Evolutionary conservation across 306 rosid genomes (phyloP).

Genomic region (Luffa acutangula): DNA sequence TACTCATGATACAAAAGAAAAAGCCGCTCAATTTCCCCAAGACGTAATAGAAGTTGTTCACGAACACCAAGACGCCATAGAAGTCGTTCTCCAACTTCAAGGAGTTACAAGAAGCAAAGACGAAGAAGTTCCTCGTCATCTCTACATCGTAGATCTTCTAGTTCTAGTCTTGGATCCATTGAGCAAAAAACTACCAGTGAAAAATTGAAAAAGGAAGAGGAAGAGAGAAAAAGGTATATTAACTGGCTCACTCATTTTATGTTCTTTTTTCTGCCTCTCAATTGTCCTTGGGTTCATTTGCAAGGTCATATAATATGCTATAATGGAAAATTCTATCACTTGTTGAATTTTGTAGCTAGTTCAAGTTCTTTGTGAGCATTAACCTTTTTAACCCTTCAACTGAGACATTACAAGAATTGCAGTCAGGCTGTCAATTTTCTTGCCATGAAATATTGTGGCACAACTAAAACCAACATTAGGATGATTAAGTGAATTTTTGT

Average conservation of each 20-base stretch:
- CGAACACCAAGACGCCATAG: conserved; percentile 44
- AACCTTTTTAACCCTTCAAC: too few relatives aligned
- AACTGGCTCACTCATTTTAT: too few relatives aligned
- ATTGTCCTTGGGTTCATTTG: too few relatives aligned
- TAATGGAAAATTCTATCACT: too few relatives aligned
- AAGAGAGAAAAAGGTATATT: too few relatives aligned
- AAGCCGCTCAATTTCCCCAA: conserved; percentile 35
- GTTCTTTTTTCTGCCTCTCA: too few relatives aligned
- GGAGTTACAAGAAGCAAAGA: conserved; percentile 51
- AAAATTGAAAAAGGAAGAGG: too few relatives aligned
- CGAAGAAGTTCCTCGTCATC: conserved; percentile 76
- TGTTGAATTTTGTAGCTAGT: too few relatives aligned
- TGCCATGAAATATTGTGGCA: background rate
- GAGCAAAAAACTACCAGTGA: conserved; percentile 67
- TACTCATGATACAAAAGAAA: conserved; percentile 53
- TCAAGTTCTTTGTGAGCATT: too few relatives aligned
- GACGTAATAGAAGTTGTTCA: conserved; percentile 29
- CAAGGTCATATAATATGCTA: too few relatives aligned
- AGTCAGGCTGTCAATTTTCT: background rate
- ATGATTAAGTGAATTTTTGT: background rate
- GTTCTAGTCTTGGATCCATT: conserved; percentile 64
- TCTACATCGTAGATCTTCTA: conserved; percentile 57
- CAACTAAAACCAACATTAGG: background rate
- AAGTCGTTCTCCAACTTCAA: conserved; percentile 60
- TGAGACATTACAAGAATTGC: too few relatives aligned